Evolutionary conservation across 305 asterid genomes (phyloP), one percentile per base, ranked within the genome.

Genomic region (Striga hermonthica): DNA sequence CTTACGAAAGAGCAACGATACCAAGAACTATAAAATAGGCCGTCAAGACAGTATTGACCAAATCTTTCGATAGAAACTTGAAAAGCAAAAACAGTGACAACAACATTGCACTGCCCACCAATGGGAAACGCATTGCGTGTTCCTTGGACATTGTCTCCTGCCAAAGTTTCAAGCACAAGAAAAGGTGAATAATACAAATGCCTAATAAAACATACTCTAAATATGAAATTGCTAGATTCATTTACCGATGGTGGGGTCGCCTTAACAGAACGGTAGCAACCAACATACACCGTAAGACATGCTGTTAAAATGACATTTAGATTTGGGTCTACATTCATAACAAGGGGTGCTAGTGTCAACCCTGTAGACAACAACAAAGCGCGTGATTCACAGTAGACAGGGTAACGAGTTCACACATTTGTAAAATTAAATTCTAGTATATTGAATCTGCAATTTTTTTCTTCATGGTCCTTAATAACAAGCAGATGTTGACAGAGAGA

Each of bases 61-160:
- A 73, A 74, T 86, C 95, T 67, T 86, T 86, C 3, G 95, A 83
- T 7, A 86, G 80, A 66, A 86, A 86, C 80, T 86, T 86, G 71
- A 86, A 86, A 50, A 84, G 89, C 58, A 86, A 75, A 83, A 86
- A 86, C 73, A 86, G 60, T 12, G 95, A 84, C 79, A 86, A 57
- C 74, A 86, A 77, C 88, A 84, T 76, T 3, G 91, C 95, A 62
- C 95, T 86, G 69, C 95, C 95, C 38, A 86, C 84, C 60, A 86
- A 71, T 22, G 95, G 95, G 59, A 84, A 86, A 15, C 95, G 81
- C 95, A 86, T 81, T 5, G 91, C 95, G 57, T 84, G 95, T 71
- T 86, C 91, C 59, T 80, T 86, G 60, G 95, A 86, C 95, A 86
- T 84, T 7, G 95, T 84, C 76, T 86, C 95, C 95, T 86, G 69